Evolutionary conservation across 805 yeast genomes (phyloP), one percentile per base, ranked within the genome.

Genomic region (Lachancea sp.): DNA sequence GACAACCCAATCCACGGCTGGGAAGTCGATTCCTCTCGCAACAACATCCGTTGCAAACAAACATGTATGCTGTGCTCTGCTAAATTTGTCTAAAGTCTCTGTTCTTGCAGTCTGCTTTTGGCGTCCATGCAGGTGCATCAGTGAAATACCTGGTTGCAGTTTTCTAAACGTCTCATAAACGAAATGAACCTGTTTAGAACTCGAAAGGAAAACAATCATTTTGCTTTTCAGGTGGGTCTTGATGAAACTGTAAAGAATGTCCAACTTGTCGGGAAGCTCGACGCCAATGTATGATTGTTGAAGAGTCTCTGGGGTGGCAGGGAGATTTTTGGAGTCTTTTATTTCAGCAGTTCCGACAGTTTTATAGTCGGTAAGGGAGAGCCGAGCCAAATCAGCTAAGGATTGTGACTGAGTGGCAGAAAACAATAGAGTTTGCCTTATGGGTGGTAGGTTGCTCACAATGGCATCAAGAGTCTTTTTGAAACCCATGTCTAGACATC

Each of bases 401-500:
- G 82, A 79, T 51, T 87, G 90, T 1, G 95, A 82, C 62, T 85
- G 95, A 1, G 97, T 89, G 0, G 96, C 97, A 0, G 95, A 84
- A 54, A 85, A 90, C 39, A 89, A 65, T 41, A 89, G 62, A 0
- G 96, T 88, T 60, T 90, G 96, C 60, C 96, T 75, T 3, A 81
- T 73, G 10, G 83, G 78, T 0, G 96, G 95, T 49, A 89, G 68
- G 60, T 84, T 87, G 38, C 78, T 76, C 22, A 89, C 67, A 44
- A 89, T 89, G 26, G 82, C 83, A 60, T 90, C 96, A 49, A 89
- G 66, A 36, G 93, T 84, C 55, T 78, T 78, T 59, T 81, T 81
- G 72, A 89, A 89, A 7, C 96, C 96, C 95, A 90, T 86, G 65
- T 89, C 97, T 55, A 89, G 69, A 56, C 93, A 86, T 53, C 96